phyloP scores from a whole-genome alignment of 306 rosid species.

The Lathyrus oleraceus region DNA sequence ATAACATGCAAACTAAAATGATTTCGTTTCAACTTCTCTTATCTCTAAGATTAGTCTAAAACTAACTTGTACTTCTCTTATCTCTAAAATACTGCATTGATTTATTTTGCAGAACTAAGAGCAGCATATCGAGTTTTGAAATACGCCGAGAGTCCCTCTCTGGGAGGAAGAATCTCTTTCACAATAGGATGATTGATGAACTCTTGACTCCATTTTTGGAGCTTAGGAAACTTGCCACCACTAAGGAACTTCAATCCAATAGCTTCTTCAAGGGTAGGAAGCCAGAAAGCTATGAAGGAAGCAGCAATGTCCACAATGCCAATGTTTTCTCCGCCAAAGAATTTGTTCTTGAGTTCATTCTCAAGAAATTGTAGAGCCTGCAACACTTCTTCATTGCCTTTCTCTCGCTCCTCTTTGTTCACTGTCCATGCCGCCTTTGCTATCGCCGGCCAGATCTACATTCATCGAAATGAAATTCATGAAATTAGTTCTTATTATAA shows the following conservation, averaged over 20 bases:
- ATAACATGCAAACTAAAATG: background rate
- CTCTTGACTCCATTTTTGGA: slow-evolving; percentile 50
- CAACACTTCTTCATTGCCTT: slow-evolving; percentile 29
- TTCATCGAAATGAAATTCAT: background rate
- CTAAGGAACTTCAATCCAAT: slow-evolving; percentile 38
- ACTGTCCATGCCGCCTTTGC: slow-evolving; percentile 28
- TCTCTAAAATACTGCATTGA: background rate
- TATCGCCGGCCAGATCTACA: slow-evolving; percentile 9
- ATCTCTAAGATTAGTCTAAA: background rate
- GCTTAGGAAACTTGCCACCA: slow-evolving; percentile 48
- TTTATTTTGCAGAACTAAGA: slow-evolving; percentile 18
- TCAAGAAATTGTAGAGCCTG: slow-evolving; percentile 37
- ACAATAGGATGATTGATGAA: slow-evolving; percentile 39
- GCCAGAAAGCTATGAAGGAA: slow-evolving; percentile 48
- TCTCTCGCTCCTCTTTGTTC: slow-evolving; percentile 37
- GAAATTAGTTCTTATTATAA: background rate
- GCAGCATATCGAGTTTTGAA: slow-evolving; percentile 30
- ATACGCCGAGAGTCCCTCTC: slow-evolving; percentile 29
- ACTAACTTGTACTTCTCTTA: background rate
- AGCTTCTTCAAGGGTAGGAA: slow-evolving; percentile 47
- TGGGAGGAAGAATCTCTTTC: slow-evolving; percentile 41
- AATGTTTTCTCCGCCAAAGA: slow-evolving; percentile 45
- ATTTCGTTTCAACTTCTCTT: background rate
- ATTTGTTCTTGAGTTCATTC: slow-evolving; percentile 40
- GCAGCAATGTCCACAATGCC: slow-evolving; percentile 55